Evolutionary conservation across 805 yeast species (phyloP).

Genomic region (Blastobotrys chiropterorum): DNA sequence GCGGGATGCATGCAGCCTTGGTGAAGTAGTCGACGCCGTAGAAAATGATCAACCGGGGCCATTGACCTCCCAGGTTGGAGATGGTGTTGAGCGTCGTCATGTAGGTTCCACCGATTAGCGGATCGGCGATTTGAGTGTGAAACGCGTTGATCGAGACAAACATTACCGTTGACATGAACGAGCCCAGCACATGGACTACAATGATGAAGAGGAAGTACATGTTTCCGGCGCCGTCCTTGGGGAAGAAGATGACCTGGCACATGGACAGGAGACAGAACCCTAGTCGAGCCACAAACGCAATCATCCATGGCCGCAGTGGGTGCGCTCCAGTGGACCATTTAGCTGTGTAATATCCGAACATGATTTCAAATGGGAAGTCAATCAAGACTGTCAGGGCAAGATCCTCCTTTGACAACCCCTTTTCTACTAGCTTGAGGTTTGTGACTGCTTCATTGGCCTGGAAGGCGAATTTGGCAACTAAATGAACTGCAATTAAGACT

Average conservation of each 20-base stretch:
- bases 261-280: constrained; percentile 72
- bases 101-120: constrained; percentile 93
- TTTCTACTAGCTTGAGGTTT: constrained; percentile 80
- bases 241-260: constrained; percentile 65
- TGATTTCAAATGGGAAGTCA: constrained; percentile 92
- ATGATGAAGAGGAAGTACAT: constrained; percentile 66
- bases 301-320: constrained; percentile 81
- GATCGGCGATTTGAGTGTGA: constrained; percentile 94
- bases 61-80: constrained; percentile 91
- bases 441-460: constrained; percentile 97
- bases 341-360: constrained; percentile 94
- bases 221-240: constrained; percentile 42
- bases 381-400: constrained; percentile 85
- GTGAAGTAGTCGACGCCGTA: constrained; percentile 78
- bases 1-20: constrained; percentile 45
- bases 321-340: constrained; percentile 76
- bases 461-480: constrained; percentile 83
- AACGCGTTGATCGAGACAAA: constrained; percentile 92
- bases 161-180: constrained; percentile 92
- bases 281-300: constrained; percentile 78
- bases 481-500: constrained; percentile 63
- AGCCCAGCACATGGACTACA: constrained; percentile 73
- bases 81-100: constrained; percentile 94
- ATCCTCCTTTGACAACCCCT: constrained; percentile 90
- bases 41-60: constrained; percentile 87